Percentiles rank a stretch among this genome's conserved stretches.
phyloP scores from a whole-genome alignment of 1,284 basidiomycete genomes.

The Irpex rosettiformis region DNA sequence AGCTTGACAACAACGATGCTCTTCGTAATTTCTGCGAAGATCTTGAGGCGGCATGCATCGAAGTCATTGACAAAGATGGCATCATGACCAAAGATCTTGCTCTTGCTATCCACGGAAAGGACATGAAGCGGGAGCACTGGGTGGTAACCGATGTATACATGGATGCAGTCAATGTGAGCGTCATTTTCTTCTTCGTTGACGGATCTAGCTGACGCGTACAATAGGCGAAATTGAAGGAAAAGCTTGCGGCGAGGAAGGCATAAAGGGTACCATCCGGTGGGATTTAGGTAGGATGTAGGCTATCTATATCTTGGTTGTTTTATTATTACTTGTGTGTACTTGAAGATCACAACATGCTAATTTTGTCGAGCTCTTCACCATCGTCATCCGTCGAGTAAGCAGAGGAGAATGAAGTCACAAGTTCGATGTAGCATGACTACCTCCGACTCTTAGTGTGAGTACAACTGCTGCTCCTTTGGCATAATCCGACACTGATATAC shows the following conservation, averaged over 20 bases:
- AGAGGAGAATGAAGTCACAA: neutral
- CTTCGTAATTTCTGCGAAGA: constrained; percentile 77
- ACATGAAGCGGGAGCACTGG: constrained; percentile 91
- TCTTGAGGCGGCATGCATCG: constrained; percentile 87
- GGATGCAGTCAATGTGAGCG: constrained; percentile 79
- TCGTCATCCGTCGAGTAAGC: neutral
- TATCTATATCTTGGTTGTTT: too few species aligned
- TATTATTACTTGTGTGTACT: neutral
- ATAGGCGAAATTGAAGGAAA: constrained; percentile 56
- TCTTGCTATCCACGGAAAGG: constrained; percentile 90
- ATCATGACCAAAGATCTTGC: constrained; percentile 98
- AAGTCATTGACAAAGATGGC: constrained; percentile 87
- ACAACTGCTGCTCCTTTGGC: neutral
- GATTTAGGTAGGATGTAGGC: neutral
- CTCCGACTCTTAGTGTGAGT: neutral
- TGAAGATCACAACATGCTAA: neutral
- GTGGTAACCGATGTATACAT: constrained; percentile 89
- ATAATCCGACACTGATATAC: neutral
- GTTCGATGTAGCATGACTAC: neutral
- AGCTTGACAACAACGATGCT: constrained; percentile 82
- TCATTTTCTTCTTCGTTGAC: constrained; percentile 1
- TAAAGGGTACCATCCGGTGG: neutral
- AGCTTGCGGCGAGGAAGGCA: constrained; percentile 36
- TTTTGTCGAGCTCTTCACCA: neutral
- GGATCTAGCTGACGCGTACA: constrained; percentile 1